Conservation (phyloP, 2,329 filamentous ascomycete genomes). For the Pestalotiopsis sp. region DNA sequence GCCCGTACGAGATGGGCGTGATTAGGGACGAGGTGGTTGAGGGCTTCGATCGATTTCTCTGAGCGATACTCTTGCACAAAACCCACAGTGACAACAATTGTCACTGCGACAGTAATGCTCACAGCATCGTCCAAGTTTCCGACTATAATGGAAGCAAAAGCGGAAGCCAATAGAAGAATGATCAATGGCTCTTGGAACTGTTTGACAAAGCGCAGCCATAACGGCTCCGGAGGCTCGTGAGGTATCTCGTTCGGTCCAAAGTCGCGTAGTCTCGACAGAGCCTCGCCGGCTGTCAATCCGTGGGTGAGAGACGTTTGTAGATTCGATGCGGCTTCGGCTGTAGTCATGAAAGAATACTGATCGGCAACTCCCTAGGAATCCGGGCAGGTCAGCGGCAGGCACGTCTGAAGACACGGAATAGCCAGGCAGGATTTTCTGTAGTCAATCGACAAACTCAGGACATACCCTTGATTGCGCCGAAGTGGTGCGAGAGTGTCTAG, state of each 20-base stretch:
- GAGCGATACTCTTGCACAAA: conserved; percentile 98
- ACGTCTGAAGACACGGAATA: no score
- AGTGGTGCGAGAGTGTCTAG: conserved; percentile 49
- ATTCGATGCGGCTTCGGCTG: conserved; percentile 75
- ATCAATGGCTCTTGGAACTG: conserved; percentile 98
- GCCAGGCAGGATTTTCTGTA: neutral
- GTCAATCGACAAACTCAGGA: neutral
- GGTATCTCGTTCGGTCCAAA: conserved; percentile 94
- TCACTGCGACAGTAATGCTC: conserved; percentile 94
- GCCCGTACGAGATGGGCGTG: conserved; percentile 91
- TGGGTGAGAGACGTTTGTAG: conserved; percentile 82
- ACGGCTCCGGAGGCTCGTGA: conserved; percentile 87
- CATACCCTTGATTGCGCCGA: conserved; percentile 59
- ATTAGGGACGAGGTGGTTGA: conserved; percentile 92
- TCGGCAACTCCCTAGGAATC: conserved; percentile 55
- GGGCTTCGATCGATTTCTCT: conserved; percentile 93
- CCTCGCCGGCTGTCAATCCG: conserved; percentile 81
- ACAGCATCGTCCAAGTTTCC: conserved; percentile 94
- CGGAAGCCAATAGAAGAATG: conserved; percentile 85
- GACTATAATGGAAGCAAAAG: conserved; percentile 84
- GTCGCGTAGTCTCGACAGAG: conserved; percentile 75
- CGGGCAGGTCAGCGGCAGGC: no score
- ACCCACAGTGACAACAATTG: conserved; percentile 93
- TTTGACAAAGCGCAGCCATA: conserved; percentile 94
- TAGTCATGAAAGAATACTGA: conserved; percentile 69